Base-by-base conservation (phyloP, 495 filamentous ascomycete species). In the Evernia prunastri region DNA sequence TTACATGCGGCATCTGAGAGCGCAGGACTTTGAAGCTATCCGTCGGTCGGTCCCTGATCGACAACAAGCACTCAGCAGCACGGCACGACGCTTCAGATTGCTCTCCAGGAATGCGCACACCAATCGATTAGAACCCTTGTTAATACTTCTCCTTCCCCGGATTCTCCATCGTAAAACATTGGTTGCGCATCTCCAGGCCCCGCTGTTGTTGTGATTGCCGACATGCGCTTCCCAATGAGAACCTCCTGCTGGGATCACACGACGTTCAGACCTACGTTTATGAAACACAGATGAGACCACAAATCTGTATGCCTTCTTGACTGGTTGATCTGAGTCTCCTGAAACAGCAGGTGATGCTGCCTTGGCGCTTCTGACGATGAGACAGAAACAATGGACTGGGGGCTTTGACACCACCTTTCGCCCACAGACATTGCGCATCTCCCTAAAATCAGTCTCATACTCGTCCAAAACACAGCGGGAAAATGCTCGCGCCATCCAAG, bases 261-360 rank as follows among this genome's bases (percentile, higher is more conserved):
- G 29, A 33, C 29, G 51, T 31, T 54, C 51, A 33, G 49, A n/a
- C 51, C 51, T n/a, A 33, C 27, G 20, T 9, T 17, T 54, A 29
- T 35, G 51, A 54, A 54, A 54, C 51, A 54, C 51, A 33, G 51
- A 33, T 33, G 51, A 54, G 17, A 54, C 51, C 33, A 10, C n/a
- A 31, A 1, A 54, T 4, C 15, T 18, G 6, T 18, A 18, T 1
- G 17, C 1, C 17, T 17, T n/a, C 17, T 20, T 35, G 15, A 33
- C 33, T 54, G 51, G 51, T 4, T 5, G 29, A 54, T 54, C 51
- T 54, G 0, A 7, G 15, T 35, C 15, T 0, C 7, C 27, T 10
- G 29, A 4, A 54, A 2, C 27, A 18, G 51, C 20, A n/a, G 10
- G 51, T 7, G 29, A 54, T 33, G 7, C 51, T 33, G 51, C 29